Conservation (phyloP, 441 rosid genomes). For the Omphalea diandra region DNA sequence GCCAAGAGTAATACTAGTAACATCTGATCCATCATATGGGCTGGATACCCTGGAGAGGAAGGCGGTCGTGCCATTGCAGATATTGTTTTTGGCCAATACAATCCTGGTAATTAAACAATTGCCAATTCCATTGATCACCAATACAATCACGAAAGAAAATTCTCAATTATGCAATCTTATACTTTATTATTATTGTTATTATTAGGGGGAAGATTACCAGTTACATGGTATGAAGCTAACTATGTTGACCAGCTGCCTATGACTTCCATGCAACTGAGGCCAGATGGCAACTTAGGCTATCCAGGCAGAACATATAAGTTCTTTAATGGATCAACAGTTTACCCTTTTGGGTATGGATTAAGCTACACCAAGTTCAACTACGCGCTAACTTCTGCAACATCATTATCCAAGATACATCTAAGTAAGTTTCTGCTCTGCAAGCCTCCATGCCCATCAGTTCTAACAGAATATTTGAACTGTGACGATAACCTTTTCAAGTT, state of each 20-base stretch:
- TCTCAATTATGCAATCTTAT: not conserved
- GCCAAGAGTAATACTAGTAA: slow-evolving; percentile 23
- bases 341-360: slow-evolving; percentile 47
- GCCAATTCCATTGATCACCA: too few relatives aligned
- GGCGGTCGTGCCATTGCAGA: slow-evolving; percentile 58
- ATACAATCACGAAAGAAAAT: too few relatives aligned
- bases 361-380: slow-evolving; percentile 34
- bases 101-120: slow-evolving; percentile 42
- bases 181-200: not conserved
- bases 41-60: slow-evolving; percentile 51
- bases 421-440: slow-evolving; percentile 21
- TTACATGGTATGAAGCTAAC: slow-evolving; percentile 38
- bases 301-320: slow-evolving; percentile 46
- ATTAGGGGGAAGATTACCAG: slow-evolving; percentile 44
- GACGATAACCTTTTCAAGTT: slow-evolving; percentile 18
- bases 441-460: slow-evolving; percentile 22
- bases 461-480: slow-evolving; percentile 26
- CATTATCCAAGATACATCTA: not conserved
- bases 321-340: slow-evolving; percentile 32
- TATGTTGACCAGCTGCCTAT: slow-evolving; percentile 35
- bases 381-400: slow-evolving; percentile 18
- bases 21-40: slow-evolving; percentile 46
- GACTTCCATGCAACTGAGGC: slow-evolving; percentile 49
- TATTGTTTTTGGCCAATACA: slow-evolving; percentile 46
- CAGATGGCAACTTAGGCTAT: slow-evolving; percentile 28